phyloP scores from a whole-genome alignment of 306 rosid species.

The Casuarina cunninghamiana region DNA sequence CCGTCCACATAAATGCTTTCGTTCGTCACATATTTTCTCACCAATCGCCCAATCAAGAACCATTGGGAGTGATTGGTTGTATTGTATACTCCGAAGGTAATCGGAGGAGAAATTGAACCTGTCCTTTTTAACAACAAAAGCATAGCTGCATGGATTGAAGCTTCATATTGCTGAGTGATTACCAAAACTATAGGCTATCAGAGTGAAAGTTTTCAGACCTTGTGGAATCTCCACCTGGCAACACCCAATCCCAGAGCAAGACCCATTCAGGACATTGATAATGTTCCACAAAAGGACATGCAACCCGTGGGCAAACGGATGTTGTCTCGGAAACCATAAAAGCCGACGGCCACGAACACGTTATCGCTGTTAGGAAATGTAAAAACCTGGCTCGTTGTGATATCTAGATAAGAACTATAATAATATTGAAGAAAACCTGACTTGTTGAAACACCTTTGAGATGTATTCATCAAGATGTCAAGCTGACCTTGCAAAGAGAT shows the following conservation, averaged over 20 bases:
- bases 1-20: background rate
- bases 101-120: conserved; percentile 4
- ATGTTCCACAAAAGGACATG: background rate
- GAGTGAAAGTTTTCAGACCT: background rate
- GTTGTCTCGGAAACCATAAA: too few species aligned
- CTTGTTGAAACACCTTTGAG: too few species aligned
- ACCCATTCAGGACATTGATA: background rate
- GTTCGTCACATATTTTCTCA: background rate
- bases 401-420: too few species aligned
- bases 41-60: conserved; percentile 26
- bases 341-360: too few species aligned
- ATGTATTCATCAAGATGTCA: too few species aligned
- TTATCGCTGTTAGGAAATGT: too few species aligned
- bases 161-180: background rate
- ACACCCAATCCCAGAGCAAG: conserved; percentile 21
- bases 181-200: background rate
- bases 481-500: too few species aligned
- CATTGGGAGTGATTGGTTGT: background rate
- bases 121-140: conserved; percentile 16
- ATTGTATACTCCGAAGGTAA: background rate
- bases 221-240: conserved; percentile 22
- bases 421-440: too few species aligned
- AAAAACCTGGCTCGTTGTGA: too few species aligned
- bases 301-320: too few species aligned
- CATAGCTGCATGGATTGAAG: conserved; percentile 28